Conservation (phyloP, 1,139 yeast genomes). For the Lodderomyces pseudojiufengensis region DNA sequence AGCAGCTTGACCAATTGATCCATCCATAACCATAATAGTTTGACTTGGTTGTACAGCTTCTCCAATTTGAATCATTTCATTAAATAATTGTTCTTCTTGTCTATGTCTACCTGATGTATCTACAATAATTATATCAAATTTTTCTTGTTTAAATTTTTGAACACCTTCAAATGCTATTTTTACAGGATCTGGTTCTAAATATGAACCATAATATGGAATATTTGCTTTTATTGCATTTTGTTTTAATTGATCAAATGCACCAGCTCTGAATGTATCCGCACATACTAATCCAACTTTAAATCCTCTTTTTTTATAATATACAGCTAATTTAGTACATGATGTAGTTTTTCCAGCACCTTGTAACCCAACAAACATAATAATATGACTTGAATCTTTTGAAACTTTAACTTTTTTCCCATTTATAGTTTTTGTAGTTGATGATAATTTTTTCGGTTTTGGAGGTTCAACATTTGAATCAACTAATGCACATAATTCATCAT, state of each 20-base stretch:
- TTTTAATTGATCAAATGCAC: slow-evolving; percentile 97
- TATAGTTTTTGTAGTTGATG: slow-evolving; percentile 19
- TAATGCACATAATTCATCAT: slow-evolving; percentile 82
- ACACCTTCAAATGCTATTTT: slow-evolving; percentile 91
- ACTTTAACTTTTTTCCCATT: slow-evolving; percentile 32
- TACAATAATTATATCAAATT: slow-evolving; percentile 89
- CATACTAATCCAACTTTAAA: slow-evolving; percentile 94
- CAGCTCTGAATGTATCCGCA: slow-evolving; percentile 99
- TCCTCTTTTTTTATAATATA: slow-evolving; percentile 89
- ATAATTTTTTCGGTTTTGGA: slow-evolving; percentile 77
- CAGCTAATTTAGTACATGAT: slow-evolving; percentile 94
- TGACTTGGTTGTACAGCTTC: slow-evolving; percentile 85
- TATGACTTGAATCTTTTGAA: slow-evolving; percentile 36
- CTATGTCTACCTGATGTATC: slow-evolving; percentile 98
- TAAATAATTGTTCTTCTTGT: slow-evolving; percentile 87
- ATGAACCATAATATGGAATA: slow-evolving; percentile 92
- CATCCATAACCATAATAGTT: slow-evolving; percentile 96
- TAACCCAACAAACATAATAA: slow-evolving; percentile 95
- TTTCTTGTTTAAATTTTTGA: slow-evolving; percentile 82
- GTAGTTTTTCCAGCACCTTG: slow-evolving; percentile 99
- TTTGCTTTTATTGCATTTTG: slow-evolving; percentile 95
- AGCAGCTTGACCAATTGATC: slow-evolving; percentile 97
- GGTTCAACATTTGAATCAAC: slow-evolving; percentile 70
- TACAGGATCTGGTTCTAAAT: slow-evolving; percentile 94
- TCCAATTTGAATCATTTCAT: slow-evolving; percentile 92